Base-by-base conservation (phyloP, 768 basidiomycete genomes). In the Tylopilus sp. region DNA sequence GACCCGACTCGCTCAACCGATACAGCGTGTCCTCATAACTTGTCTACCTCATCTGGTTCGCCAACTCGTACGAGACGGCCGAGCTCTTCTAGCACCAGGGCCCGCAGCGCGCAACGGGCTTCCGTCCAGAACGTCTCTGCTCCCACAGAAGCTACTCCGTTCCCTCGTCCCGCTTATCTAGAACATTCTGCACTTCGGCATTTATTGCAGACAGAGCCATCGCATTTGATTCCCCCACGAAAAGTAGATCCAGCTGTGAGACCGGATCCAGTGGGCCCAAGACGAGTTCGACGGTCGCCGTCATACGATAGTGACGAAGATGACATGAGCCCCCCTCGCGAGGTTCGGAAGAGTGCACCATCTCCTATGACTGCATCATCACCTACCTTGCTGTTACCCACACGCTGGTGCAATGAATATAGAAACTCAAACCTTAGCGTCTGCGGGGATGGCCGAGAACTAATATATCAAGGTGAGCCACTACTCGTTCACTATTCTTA, bases 391-490 rank as follows among this genome's bases (percentile, higher is more conserved):
- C 72, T 75, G 52, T 67, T 93, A 20, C 91, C 91, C 18, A 86
- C 86, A 3, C 78, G 87, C 36, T 92, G 89, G 91, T 86, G 80
- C 64, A 82, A 88, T 42, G 79, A 83, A 59, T 80, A 79, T 53
- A 79, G 86, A 44, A 76, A 80, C 56, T 59, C 74, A 4, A 72
- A 75, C 46, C 69, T 93, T 46, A 83, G 73, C 53, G 76, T 92
- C 15, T 83, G 83, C 8, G 55, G 69, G 25, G 86, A 91, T 63
- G 90, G 91, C 11, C 77, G 86, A 40, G 89, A 92, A 47, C 69
- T 92, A 47, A 77, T 77, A 20, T 88, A 83, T 64, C 76, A 83
- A 53, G 86, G 90, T 87, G 54, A 51, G 72, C 57, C 18, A 41
- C 47, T 33, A 23, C 26, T 18, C 28, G n/a, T 23, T 40, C 42